These are phyloP conservation scores for Cicer yamashitae DNA, from an alignment of 306 rosid genomes.

Conservation along the genomic window DNA sequence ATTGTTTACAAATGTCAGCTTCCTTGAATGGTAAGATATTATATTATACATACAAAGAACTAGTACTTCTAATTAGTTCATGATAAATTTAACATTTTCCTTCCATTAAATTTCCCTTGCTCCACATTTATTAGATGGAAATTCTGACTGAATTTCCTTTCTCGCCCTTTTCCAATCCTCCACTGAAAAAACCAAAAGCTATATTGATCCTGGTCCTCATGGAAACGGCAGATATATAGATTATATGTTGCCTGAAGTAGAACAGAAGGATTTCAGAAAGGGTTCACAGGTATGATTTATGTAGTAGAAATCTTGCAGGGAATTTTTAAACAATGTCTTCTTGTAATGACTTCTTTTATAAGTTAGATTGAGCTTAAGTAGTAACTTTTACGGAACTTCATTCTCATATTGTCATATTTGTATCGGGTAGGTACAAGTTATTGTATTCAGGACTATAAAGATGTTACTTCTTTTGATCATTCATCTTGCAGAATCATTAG, in stretches of 20 bases:
- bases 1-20: slow-evolving; percentile 81
- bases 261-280: slow-evolving; percentile 71
- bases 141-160: slow-evolving; percentile 34
- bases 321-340: background rate
- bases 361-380: background rate
- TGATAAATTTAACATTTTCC: slow-evolving; percentile 20
- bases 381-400: background rate
- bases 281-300: slow-evolving; percentile 79
- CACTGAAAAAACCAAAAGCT: slow-evolving; percentile 49
- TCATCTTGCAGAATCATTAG: slow-evolving; percentile 16
- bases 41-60: background rate
- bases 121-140: slow-evolving; percentile 11
- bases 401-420: background rate
- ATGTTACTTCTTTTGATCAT: background rate
- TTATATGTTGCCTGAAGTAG: slow-evolving; percentile 87
- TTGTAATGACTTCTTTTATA: background rate
- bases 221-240: slow-evolving; percentile 84
- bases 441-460: background rate
- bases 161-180: background rate
- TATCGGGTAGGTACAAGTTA: background rate
- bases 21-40: slow-evolving; percentile 73
- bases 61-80: slow-evolving; percentile 5
- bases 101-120: slow-evolving; percentile 23
- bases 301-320: background rate
- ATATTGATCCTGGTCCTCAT: slow-evolving; percentile 82